These are phyloP conservation scores for Phytophthora idaei DNA, from an alignment of 352 stramenopile genomes.

Conservation along the genomic window DNA sequence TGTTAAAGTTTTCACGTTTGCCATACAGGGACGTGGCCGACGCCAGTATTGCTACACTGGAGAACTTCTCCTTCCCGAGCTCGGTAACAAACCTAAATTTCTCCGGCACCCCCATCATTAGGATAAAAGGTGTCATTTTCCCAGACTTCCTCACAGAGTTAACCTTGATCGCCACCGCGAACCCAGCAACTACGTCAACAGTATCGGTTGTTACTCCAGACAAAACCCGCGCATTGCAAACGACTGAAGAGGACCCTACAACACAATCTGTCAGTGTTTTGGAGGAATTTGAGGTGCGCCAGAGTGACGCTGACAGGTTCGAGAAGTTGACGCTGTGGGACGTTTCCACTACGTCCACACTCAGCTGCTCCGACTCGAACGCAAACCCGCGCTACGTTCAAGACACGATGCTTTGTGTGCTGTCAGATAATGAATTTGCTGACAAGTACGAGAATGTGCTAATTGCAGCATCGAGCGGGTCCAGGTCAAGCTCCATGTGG, in stretches of 20 bases:
- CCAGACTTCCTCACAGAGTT: conserved; percentile 32
- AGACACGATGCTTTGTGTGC: conserved; percentile 55
- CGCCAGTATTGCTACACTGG: conserved; percentile 34
- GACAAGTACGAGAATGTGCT: conserved; percentile 46
- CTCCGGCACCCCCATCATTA: conserved; percentile 43
- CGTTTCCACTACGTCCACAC: conserved; percentile 46
- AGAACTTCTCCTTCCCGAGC: conserved; percentile 49
- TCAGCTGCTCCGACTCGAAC: conserved; percentile 47
- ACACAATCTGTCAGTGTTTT: conserved; percentile 21
- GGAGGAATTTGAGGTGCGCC: conserved; percentile 52
- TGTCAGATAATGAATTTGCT: conserved; percentile 45
- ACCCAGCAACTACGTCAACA: not conserved
- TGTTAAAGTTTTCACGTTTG: not conserved
- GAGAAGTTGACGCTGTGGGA: conserved; percentile 35
- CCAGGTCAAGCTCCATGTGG: conserved; percentile 23
- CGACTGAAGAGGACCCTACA: not conserved
- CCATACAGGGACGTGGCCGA: conserved; percentile 26
- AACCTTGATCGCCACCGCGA: conserved; percentile 23
- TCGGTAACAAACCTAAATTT: conserved; percentile 43
- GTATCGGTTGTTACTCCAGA: conserved; percentile 20
- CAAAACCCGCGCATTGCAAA: conserved; percentile 21
- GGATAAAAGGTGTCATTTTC: conserved; percentile 45
- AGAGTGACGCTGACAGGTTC: conserved; percentile 43
- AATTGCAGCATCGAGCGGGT: conserved; percentile 22
- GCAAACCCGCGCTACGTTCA: conserved; percentile 43